phyloP scores from a whole-genome alignment of 2,329 filamentous ascomycete species.

The Mycocentrospora acerina region DNA sequence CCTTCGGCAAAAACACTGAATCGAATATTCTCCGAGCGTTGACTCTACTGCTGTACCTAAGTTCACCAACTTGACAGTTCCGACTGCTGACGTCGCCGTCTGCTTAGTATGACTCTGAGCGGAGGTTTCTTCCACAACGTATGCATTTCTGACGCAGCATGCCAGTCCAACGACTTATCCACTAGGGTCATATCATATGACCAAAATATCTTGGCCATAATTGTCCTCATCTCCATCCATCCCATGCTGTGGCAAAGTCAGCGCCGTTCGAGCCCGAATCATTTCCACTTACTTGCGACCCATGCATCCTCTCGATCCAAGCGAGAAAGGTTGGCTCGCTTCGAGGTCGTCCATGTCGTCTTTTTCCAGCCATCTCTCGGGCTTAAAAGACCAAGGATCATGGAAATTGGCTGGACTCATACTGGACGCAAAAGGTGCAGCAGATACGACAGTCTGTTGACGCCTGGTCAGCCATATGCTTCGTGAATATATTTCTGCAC shows the following conservation, averaged over 20 bases:
- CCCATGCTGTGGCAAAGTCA: slow-evolving; percentile 11
- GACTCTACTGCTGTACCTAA: no score
- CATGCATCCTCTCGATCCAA: slow-evolving; percentile 22
- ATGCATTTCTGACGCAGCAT: slow-evolving; percentile 11
- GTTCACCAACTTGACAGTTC: no score
- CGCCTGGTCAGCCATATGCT: slow-evolving; percentile 1
- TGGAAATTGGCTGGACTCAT: slow-evolving; percentile 18
- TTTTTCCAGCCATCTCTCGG: slow-evolving; percentile 30
- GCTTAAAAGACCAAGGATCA: slow-evolving; percentile 21
- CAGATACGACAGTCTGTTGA: slow-evolving; percentile 15
- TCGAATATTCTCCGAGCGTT: no score
- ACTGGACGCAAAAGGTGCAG: slow-evolving; percentile 10
- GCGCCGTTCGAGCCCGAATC: not conserved
- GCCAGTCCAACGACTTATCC: slow-evolving; percentile 1
- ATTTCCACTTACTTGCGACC: slow-evolving; percentile 9
- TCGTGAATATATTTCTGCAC: no score
- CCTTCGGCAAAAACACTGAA: no score
- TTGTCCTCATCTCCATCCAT: slow-evolving; percentile 33
- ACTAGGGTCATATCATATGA: slow-evolving; percentile 42
- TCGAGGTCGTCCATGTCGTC: slow-evolving; percentile 9
- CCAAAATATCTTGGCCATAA: slow-evolving; percentile 41
- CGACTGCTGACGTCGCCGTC: no score
- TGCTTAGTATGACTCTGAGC: slow-evolving; percentile 5
- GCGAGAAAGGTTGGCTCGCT: slow-evolving; percentile 16
- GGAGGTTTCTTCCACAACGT: slow-evolving; percentile 15